Evolutionary conservation across 495 filamentous ascomycete species (phyloP).

Genomic region (Xeromyces bisporus): DNA sequence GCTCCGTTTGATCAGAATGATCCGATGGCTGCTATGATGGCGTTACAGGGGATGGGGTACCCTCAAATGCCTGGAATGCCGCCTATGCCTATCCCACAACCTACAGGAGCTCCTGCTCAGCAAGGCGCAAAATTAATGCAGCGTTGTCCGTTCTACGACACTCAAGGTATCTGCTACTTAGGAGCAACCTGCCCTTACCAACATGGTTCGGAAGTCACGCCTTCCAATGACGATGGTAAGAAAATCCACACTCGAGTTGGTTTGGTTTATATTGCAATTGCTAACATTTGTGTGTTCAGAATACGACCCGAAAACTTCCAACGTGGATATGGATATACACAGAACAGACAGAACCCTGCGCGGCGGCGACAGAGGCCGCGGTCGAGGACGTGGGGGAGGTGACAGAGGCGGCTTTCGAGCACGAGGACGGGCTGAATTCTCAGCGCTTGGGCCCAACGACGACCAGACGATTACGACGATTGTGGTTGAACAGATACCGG

Average conservation of each 20-base stretch:
- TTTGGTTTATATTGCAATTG: no score
- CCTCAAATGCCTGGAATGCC: slow-evolving; percentile 38
- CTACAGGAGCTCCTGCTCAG: slow-evolving; percentile 10
- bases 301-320: slow-evolving; percentile 68
- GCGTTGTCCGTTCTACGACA: slow-evolving; percentile 76
- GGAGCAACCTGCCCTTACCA: slow-evolving; percentile 68
- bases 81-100: slow-evolving; percentile 26
- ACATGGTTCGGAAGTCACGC: slow-evolving; percentile 49
- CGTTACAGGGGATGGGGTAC: slow-evolving; percentile 52
- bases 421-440: slow-evolving; percentile 49
- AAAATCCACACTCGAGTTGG: not conserved
- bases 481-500: slow-evolving; percentile 85
- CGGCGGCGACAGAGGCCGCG: slow-evolving; percentile 24
- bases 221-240: slow-evolving; percentile 34
- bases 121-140: slow-evolving; percentile 26
- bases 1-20: slow-evolving; percentile 44
- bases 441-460: slow-evolving; percentile 53
- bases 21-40: slow-evolving; percentile 52
- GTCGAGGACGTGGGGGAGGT: slow-evolving; percentile 30
- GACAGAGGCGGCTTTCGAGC: slow-evolving; percentile 30
- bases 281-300: slow-evolving; percentile 35
- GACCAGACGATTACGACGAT: slow-evolving; percentile 64
- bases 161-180: slow-evolving; percentile 67
- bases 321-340: slow-evolving; percentile 23
- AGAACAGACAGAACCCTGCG: slow-evolving; percentile 12